Base-by-base conservation (phyloP, 345 rosid genomes). In the Litchi chinensis region DNA sequence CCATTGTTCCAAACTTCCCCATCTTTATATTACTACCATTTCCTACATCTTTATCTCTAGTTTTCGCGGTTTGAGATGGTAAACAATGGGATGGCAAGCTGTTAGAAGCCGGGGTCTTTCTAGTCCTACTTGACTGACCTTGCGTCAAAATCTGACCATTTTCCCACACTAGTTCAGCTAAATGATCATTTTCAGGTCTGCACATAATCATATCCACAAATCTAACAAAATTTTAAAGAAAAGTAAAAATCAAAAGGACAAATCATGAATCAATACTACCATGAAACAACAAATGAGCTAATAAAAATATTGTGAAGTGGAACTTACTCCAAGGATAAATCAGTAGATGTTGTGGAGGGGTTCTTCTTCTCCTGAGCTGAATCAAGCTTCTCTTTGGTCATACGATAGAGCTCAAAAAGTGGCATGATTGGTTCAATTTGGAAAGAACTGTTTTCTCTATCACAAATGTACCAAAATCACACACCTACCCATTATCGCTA, bases 151-250 rank as follows among this genome's bases (percentile, higher is more conserved):
- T 74, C 79, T 88, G 95, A 81, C 97, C 98, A 76, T 92, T 92
- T 80, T 91, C 90, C 93, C 93, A 90, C 1, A 90, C 89, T n/a
- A 95, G 81, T 88, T 91, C 99, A 71, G 80, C 84, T 63, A 87
- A 77, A 43, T 60, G 10, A 60, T 92, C 94, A 85, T 85, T 88
- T 76, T 79, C 89, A 74, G 91, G 88, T 77, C 98, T 95, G 97
- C 74, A 67, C 70, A 79, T 57, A 74, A 74, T 48, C 46, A 44
- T 6, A 67, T 16, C 7, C 68, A 65, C 12, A 73, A 65, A 52
- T 60, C 28, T n/a, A 60, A n/a, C 22, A 11, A 46, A 46, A 11
- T 11, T 46, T 11, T 11, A 46, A 46, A 46, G 12, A 8, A 5
- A 46, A 7, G 52, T 4, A 46, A 46, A 73, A 54, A 65, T 44